phyloP scores from a whole-genome alignment of 805 yeast species.

The Pichia phayaonensis region DNA sequence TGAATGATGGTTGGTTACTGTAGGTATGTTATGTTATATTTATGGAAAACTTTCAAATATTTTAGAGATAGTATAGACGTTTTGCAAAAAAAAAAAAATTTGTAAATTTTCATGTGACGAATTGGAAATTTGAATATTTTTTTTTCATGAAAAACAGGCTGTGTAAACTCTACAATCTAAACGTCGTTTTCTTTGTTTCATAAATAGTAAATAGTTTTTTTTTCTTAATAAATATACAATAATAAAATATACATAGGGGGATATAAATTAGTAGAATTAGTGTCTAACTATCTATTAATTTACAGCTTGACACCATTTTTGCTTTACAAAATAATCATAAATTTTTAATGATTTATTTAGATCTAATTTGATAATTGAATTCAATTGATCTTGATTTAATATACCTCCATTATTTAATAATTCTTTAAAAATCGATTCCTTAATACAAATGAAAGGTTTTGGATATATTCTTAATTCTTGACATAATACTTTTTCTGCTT shows the following conservation, averaged over 20 bases:
- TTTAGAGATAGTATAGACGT: too few species aligned
- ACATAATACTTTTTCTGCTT: constrained; percentile 86
- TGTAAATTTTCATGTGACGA: neutral
- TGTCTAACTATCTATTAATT: neutral
- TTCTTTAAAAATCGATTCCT: constrained; percentile 83
- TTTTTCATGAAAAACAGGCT: neutral
- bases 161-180: neutral
- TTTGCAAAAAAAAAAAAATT: neutral
- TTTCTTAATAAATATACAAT: neutral
- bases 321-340: constrained; percentile 87
- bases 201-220: too few species aligned
- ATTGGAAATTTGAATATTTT: neutral
- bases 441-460: constrained; percentile 88
- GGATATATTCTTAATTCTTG: constrained; percentile 79
- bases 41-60: neutral
- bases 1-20: neutral
- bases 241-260: neutral
- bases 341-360: constrained; percentile 79
- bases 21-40: neutral
- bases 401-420: constrained; percentile 78
- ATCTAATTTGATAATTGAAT: constrained; percentile 78
- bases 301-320: constrained; percentile 63
- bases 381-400: constrained; percentile 75
- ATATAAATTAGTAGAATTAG: neutral
- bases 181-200: too few species aligned